These are phyloP conservation scores for Agapanthus africanus DNA, from an alignment of 106 monocot species.

Conservation along the genomic window DNA sequence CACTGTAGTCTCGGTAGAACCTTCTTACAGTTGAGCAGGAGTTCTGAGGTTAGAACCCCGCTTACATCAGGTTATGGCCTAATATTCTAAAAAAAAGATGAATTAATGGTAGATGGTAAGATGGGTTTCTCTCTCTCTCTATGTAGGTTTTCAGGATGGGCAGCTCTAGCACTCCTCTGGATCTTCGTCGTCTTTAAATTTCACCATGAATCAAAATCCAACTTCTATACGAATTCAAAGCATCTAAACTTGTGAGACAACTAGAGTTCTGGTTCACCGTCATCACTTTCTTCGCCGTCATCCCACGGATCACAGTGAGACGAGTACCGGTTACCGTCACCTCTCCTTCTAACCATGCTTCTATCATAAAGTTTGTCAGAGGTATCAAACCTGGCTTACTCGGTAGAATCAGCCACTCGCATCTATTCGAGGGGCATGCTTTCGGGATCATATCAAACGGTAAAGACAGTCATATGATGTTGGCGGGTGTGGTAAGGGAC, in stretches of 20 bases:
- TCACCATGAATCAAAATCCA: no score
- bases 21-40: no score
- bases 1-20: no score
- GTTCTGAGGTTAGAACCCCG: no score
- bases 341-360: conserved; percentile 40
- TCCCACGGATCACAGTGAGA: conserved; percentile 41
- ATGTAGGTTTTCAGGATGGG: no score
- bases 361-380: conserved; percentile 36
- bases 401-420: conserved; percentile 50
- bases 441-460: conserved; percentile 52
- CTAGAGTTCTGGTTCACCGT: conserved; percentile 43
- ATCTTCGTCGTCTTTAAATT: no score
- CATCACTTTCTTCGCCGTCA: conserved; percentile 43
- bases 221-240: conserved; percentile 24
- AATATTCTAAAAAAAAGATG: no score
- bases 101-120: no score
- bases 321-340: conserved; percentile 31
- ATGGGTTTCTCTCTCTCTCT: no score
- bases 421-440: conserved; percentile 55
- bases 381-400: conserved; percentile 40
- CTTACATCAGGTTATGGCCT: no score
- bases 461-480: conserved; percentile 46
- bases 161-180: no score
- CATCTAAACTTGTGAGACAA: conserved; percentile 7
- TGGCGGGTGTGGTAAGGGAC: conserved; percentile 58